These are phyloP conservation scores for Meyerozyma athensensis DNA, from an alignment of 1,139 yeast species.

Conservation along the genomic window DNA sequence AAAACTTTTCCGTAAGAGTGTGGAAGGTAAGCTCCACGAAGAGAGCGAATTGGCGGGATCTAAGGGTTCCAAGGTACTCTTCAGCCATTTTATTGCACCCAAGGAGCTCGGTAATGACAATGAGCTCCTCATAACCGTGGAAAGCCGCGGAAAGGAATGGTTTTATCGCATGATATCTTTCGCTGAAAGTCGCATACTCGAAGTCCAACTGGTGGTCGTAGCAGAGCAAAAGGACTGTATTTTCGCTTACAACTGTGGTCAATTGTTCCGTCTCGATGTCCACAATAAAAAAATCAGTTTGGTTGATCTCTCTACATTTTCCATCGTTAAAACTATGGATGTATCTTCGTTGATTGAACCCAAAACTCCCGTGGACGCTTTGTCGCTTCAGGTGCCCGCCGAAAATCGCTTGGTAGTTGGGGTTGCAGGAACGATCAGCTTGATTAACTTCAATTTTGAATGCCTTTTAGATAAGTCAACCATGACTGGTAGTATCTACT, in stretches of 20 bases:
- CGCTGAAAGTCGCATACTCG: constrained; percentile 18
- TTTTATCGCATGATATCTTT: constrained; percentile 22
- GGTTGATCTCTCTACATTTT: constrained; percentile 21
- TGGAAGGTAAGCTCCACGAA: constrained; percentile 8
- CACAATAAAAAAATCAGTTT: constrained; percentile 15
- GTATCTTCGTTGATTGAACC: constrained; percentile 16
- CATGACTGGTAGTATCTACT: constrained; percentile 21
- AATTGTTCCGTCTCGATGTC: constrained; percentile 22
- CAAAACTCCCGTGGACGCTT: constrained; percentile 9
- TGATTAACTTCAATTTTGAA: constrained; percentile 42
- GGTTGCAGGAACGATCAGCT: constrained; percentile 31
- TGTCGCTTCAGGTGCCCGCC: constrained; percentile 29
- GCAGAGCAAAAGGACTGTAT: constrained; percentile 8
- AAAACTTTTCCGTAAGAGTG: constrained; percentile 21
- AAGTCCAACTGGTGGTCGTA: constrained; percentile 15
- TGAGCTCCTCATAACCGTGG: constrained; percentile 23
- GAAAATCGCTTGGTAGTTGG: constrained; percentile 41
- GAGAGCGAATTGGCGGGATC: constrained; percentile 4
- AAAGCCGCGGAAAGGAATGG: constrained; percentile 11
- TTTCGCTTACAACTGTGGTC: constrained; percentile 25
- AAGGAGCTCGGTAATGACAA: constrained; percentile 10
- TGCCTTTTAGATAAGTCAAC: constrained; percentile 38
- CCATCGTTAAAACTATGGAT: constrained; percentile 16
- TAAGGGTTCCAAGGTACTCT: constrained; percentile 15
- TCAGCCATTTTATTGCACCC: constrained; percentile 20